Evolutionary conservation across 306 rosid species (phyloP), one percentile per base, ranked within the genome.

Genomic region (Dicorynia guianensis): DNA sequence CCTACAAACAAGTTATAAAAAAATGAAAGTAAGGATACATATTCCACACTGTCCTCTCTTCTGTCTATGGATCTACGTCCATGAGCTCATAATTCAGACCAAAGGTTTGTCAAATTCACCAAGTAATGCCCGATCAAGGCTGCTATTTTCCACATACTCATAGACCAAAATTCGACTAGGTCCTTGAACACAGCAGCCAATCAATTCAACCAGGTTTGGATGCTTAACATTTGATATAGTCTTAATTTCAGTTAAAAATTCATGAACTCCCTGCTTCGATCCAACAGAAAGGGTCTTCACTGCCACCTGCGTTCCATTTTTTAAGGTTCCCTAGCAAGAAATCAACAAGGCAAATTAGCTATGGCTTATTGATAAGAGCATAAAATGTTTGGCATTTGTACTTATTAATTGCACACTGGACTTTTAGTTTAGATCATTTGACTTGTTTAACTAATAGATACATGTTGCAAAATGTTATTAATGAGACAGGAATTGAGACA

Each of bases 221-320:
- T 93, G 99, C 82, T 57, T 87, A 43, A 90, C 97, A 80, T 84
- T 87, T 66, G 98, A 85, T 67, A 96, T 88, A 18, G 96, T 85
- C 35, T 81, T 82, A 25, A 96, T 89, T 82, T 96, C 98, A 3
- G 92, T 81, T 72, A 93, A 80, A 84, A 96, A 96, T 79, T 96
- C 97, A 7, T 77, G 84, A 50, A 87, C 90, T 67, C 99, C 99
- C 65, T 96, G 98, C 93, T 69, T 89, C n/a, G 98, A 96, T 49
- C 88, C 87, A 55, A 83, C 85, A 30, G 99, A 82, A 77, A 96
- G 99, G 60, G 89, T 87, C 84, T 92, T 96, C 84, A 96, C 89
- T n/a, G 99, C 99, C 76, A 96, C 77, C 34, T 54, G 68, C 60
- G 59, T 69, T 74, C 98, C 96, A 75, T 63, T 63, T 85, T 62